Evolutionary conservation across 2,329 filamentous ascomycete genomes (phyloP).

Genomic region (Torrubiellomyces zombiae): DNA sequence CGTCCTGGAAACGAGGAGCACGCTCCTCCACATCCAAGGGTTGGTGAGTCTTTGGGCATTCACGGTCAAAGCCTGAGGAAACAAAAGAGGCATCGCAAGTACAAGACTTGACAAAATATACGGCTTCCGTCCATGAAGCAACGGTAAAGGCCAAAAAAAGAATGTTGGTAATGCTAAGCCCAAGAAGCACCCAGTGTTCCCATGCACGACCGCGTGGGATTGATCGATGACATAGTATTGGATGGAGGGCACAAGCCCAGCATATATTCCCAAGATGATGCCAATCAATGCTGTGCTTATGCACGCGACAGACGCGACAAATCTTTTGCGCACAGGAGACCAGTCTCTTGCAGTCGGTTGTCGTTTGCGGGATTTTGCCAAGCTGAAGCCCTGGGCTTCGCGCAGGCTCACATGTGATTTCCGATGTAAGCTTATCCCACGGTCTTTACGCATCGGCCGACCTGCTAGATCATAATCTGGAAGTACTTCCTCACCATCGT

Average conservation of each 20-base stretch:
- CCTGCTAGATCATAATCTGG: conserved; percentile 11
- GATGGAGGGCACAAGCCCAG: conserved; percentile 61
- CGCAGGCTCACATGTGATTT: conserved; percentile 37
- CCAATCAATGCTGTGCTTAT: conserved; percentile 57
- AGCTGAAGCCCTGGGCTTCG: conserved; percentile 31
- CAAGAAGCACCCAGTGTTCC: conserved; percentile 57
- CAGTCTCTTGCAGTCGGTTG: conserved; percentile 58
- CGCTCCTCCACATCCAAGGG: conserved; percentile 36
- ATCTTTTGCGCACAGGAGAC: conserved; percentile 49
- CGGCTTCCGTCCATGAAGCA: conserved; percentile 61
- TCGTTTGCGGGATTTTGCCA: conserved; percentile 36
- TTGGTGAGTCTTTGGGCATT: conserved; percentile 38
- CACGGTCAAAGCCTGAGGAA: conserved; percentile 57
- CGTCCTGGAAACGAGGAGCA: conserved; percentile 45
- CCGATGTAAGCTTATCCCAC: conserved; percentile 27
- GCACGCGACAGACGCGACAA: conserved; percentile 53
- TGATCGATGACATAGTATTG: conserved; percentile 61
- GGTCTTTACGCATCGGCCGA: conserved; percentile 11
- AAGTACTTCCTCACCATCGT: conserved; percentile 8
- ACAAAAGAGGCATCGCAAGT: conserved; percentile 54
- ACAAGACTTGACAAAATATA: conserved; percentile 56
- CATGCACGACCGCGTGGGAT: conserved; percentile 49
- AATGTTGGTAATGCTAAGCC: conserved; percentile 55
- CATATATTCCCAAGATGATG: conserved; percentile 57
- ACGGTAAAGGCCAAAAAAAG: conserved; percentile 55